Base-by-base conservation (phyloP, 495 filamentous ascomycete species). In the Lophium mytilinum region DNA sequence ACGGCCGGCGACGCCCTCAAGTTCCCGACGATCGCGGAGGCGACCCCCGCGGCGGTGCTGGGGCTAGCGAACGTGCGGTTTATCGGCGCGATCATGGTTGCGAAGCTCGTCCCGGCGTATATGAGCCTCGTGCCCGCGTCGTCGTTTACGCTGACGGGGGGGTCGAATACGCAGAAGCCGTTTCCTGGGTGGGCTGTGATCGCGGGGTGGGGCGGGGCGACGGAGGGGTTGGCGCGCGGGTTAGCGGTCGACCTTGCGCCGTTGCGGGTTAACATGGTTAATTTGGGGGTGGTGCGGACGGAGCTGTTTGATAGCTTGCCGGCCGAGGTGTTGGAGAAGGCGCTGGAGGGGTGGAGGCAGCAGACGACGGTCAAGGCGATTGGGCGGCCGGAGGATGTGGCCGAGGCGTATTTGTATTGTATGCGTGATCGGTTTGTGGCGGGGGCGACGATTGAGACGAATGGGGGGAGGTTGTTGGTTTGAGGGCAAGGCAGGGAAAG, bases 381-480 rank as follows among this genome's bases (percentile, higher is more conserved):
- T 34, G 85, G 73, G 0, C 58, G 54, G 58, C 72, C 77, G 10
- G 77, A 79, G 63, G 82, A 86, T 67, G 73, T 81, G 4, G 84
- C 79, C 0, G 82, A 87, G 73, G 75, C 78, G 36, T 87, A 86
- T 72, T 39, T 85, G 41, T 86, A 79, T 66, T 67, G 78, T 8
- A 79, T 87, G 81, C 80, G 77, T 65, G 82, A 87, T 71, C 57
- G 58, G 37, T 77, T 76, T 68, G 71, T 68, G 14, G 82, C 79
- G 10, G 82, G 80, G 14, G 61, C 56, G n/a, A 34, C 56, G 4
- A 52, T 61, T 7, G 45, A 18, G n/a, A 60, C 52, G 7, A 49
- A 60, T 52, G 57, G 53, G 37, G 61, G 58, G 40, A 61, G 55
- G 52, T 49, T 58, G 54, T 1, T 54, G 18, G 41, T 45, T 52